Conservation (phyloP, 805 yeast genomes). For the Cyberlindnera suaveolens region DNA sequence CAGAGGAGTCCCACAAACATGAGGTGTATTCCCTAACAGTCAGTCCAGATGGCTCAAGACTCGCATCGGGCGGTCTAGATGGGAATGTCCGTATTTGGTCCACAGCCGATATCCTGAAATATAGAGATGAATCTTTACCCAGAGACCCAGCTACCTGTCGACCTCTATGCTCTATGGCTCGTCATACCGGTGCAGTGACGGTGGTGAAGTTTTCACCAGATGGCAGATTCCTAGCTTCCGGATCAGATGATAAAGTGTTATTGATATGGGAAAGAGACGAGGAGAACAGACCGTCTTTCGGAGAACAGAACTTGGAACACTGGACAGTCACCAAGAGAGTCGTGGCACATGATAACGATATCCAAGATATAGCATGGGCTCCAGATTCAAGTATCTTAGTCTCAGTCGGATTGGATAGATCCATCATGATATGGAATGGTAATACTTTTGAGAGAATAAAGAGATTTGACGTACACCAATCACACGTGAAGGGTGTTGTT, state of each 20-base stretch:
- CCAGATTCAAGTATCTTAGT: slow-evolving; percentile 89
- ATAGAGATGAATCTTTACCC: slow-evolving; percentile 15
- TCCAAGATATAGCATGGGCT: slow-evolving; percentile 97
- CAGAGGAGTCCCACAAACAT: slow-evolving; percentile 71
- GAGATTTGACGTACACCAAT: slow-evolving; percentile 86
- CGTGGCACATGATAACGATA: slow-evolving; percentile 96
- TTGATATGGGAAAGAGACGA: slow-evolving; percentile 93
- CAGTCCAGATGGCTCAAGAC: slow-evolving; percentile 72
- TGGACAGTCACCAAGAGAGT: slow-evolving; percentile 92
- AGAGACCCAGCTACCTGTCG: slow-evolving; percentile 30
- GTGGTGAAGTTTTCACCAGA: slow-evolving; percentile 89
- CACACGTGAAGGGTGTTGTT: slow-evolving; percentile 93
- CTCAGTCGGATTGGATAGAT: slow-evolving; percentile 90
- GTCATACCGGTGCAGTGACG: slow-evolving; percentile 97
- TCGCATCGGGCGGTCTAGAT: slow-evolving; percentile 93
- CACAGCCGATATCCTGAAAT: slow-evolving; percentile 44
- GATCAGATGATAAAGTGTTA: slow-evolving; percentile 90
- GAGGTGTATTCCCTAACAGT: slow-evolving; percentile 84
- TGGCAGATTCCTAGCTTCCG: slow-evolving; percentile 86
- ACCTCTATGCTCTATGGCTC: slow-evolving; percentile 84
- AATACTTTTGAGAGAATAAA: slow-evolving; percentile 84
- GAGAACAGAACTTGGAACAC: slow-evolving; percentile 77
- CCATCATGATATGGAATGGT: slow-evolving; percentile 92
- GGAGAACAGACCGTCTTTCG: slow-evolving; percentile 51
- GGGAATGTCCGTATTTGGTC: slow-evolving; percentile 93